Evolutionary conservation across 768 basidiomycete species (phyloP), one percentile per base, ranked within the genome.

Genomic region (Daedaleopsis nitida): DNA sequence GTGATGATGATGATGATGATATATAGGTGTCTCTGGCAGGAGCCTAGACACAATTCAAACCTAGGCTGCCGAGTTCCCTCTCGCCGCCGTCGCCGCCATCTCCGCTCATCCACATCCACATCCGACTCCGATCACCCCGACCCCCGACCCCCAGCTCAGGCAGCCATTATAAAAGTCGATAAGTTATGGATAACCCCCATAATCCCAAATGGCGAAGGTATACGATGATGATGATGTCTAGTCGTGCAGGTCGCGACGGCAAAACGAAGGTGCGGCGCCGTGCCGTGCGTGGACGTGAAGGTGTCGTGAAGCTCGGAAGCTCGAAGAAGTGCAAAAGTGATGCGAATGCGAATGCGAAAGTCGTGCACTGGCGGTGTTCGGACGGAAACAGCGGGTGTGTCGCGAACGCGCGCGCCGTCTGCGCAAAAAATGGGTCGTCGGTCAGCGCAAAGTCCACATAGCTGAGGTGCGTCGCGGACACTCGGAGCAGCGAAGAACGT

Each of bases 91-190:
- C 27, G 4, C 27, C 27, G 3, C 7, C 27, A 3, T 7, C 7
- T 32, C 27, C 27, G 4, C 7, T 7, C 27, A 32, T 32, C 27
- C 27, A 7, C 27, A 7, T n/a, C n/a, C n/a, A n/a, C n/a, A n/a
- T n/a, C n/a, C n/a, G n/a, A n/a, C n/a, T n/a, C n/a, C n/a, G n/a
- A n/a, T n/a, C n/a, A n/a, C n/a, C n/a, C n/a, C n/a, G n/a, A n/a
- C n/a, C n/a, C n/a, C n/a, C n/a, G n/a, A n/a, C n/a, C n/a, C 27
- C 27, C 7, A 32, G n/a, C 21, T 27, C 35, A 21, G 52, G 44
- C 44, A 51, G 58, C 59, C 59, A 27, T 49, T 34, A 48, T 32
- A 47, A 49, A 60, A 45, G 52, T 55, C 27, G 59, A 60, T 60
- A 60, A 60, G n/a, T 60, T 60, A 60, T 32, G 14, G 35, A 32